Evolutionary conservation across 1,284 basidiomycete species (phyloP).

Genomic region (Athelia psychrophila): DNA sequence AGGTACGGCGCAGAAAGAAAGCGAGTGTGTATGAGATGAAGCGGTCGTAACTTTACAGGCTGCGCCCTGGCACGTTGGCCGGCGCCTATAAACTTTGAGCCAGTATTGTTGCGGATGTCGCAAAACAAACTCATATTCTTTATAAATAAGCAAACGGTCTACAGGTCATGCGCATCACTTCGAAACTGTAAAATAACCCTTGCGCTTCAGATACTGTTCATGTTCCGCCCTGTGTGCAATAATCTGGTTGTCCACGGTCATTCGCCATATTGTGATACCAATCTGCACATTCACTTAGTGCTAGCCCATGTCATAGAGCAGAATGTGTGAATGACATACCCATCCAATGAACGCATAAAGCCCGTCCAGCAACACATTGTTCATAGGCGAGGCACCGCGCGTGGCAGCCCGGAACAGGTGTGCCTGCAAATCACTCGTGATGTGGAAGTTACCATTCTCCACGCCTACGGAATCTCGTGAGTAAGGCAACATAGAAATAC

Average conservation of each 20-base stretch:
- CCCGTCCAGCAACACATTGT: constrained; percentile 57
- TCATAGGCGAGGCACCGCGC: constrained; percentile 66
- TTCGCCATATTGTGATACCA: constrained; percentile 50
- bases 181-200: no score
- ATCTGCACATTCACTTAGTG: constrained; percentile 43
- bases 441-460: constrained; percentile 71
- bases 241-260: constrained; percentile 46
- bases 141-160: no score
- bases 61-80: no score
- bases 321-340: constrained; percentile 24
- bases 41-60: no score
- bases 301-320: constrained; percentile 1
- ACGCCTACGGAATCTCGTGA: constrained; percentile 47
- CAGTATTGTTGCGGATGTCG: no score
- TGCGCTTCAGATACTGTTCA: constrained; percentile 38
- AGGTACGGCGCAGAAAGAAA: no score
- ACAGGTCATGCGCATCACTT: no score
- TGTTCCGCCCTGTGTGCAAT: constrained; percentile 45
- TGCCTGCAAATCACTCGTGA: constrained; percentile 71
- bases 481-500: constrained; percentile 1
- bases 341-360: constrained; percentile 34
- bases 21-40: no score
- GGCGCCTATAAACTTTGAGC: no score
- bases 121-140: no score
- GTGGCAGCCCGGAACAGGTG: constrained; percentile 68